Conservation (phyloP, 805 yeast species). For the Yamadazyma endophytica region DNA sequence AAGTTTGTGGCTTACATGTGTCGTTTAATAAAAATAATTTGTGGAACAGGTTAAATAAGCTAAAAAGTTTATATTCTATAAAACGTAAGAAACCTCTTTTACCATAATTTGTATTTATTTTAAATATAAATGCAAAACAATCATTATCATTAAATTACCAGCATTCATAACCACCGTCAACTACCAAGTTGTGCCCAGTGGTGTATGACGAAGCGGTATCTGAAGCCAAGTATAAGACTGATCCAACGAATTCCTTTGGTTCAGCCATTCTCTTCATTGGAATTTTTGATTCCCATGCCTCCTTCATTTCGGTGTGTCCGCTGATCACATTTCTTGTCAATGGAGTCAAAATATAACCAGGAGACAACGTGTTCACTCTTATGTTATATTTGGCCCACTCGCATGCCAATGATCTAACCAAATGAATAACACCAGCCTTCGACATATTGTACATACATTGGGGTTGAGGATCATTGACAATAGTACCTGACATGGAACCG, state of each 20-base stretch:
- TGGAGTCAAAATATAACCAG: constrained; percentile 79
- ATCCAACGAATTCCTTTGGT: constrained; percentile 78
- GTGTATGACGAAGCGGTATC: constrained; percentile 71
- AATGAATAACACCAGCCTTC: constrained; percentile 81
- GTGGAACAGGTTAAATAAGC: no score
- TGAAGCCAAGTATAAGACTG: constrained; percentile 68
- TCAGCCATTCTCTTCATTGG: constrained; percentile 85
- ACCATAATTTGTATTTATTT: neutral
- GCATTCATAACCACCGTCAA: constrained; percentile 84
- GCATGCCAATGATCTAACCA: constrained; percentile 69
- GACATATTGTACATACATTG: constrained; percentile 81
- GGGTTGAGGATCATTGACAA: constrained; percentile 76
- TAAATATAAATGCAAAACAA: constrained; percentile 2
- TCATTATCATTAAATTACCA: constrained; percentile 46
- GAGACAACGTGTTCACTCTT: constrained; percentile 74
- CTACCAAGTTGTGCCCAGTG: constrained; percentile 78
- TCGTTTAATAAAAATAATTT: no score
- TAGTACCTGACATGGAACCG: constrained; percentile 78
- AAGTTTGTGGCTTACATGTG: no score
- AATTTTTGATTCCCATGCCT: constrained; percentile 65
- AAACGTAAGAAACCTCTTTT: no score
- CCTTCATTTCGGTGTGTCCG: constrained; percentile 58
- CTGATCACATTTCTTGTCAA: constrained; percentile 67
- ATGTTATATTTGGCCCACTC: constrained; percentile 79
- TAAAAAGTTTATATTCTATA: no score